Conservation (phyloP, 1,139 yeast species). For the Nematodospora anomalae region DNA sequence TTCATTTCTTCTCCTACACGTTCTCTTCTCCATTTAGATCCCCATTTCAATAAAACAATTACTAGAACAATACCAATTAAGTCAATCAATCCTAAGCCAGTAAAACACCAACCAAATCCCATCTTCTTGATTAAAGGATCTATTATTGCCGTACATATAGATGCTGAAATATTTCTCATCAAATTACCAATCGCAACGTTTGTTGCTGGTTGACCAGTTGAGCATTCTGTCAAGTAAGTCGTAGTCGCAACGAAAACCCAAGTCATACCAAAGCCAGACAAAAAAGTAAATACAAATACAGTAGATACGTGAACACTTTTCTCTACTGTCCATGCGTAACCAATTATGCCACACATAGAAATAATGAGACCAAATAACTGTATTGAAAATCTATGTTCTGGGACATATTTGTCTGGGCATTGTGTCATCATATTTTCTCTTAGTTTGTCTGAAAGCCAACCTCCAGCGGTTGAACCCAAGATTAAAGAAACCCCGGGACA, state of each 20-base stretch:
- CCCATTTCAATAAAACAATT: conserved; percentile 24
- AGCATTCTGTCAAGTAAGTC: conserved; percentile 55
- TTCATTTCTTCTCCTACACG: too few relatives aligned
- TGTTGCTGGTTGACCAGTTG: conserved; percentile 53
- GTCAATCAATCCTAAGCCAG: conserved; percentile 50
- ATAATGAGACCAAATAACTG: conserved; percentile 48
- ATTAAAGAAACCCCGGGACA: conserved; percentile 56
- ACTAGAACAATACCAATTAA: conserved; percentile 32
- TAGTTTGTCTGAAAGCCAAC: conserved; percentile 47
- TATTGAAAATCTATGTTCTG: conserved; percentile 48
- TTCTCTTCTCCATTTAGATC: conserved; percentile 29
- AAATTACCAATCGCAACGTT: conserved; percentile 58
- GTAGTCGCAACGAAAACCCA: conserved; percentile 61
- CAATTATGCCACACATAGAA: conserved; percentile 47
- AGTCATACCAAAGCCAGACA: conserved; percentile 57
- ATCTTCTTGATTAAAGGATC: conserved; percentile 39
- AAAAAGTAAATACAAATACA: conserved; percentile 44
- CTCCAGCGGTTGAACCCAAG: conserved; percentile 52
- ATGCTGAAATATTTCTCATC: conserved; percentile 57
- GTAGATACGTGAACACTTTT: conserved; percentile 42
- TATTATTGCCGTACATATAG: conserved; percentile 51
- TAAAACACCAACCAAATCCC: conserved; percentile 63
- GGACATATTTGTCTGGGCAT: conserved; percentile 30
- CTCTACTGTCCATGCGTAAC: conserved; percentile 58
- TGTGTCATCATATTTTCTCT: conserved; percentile 26